Evolutionary conservation across 306 rosid species (phyloP), one percentile per base, ranked within the genome.

Genomic region (Prunus campanulata): DNA sequence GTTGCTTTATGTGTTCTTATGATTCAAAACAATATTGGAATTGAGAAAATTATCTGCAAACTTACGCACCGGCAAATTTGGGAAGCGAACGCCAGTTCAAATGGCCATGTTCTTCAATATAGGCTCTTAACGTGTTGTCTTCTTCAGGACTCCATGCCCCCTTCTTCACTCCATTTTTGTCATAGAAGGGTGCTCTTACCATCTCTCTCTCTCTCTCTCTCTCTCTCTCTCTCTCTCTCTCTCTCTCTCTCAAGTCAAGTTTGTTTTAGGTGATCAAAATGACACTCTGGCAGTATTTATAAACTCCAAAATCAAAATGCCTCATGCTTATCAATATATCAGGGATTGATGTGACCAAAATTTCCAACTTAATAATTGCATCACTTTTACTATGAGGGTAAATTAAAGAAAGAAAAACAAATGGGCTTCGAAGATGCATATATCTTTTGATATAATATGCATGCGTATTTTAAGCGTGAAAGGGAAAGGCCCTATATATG

Each of bases 71-170:
- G 20, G 94, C 85, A 68, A 68, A 56, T 77, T 71, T 83, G 67
- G 96, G 97, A 66, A 93, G 82, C 69, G 82, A 79, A 72, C 94
- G 89, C 98, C 96, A 93, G 76, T 90, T 87, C 67, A 76, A n/a
- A 68, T 88, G 90, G 71, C 94, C 94, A 72, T 81, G 30, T 64
- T 18, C 81, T 15, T 85, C 66, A 67, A 93, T 72, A 79, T 70
- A 85, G 48, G 77, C 83, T 84, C 56, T 91, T 71, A 93, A 80
- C 79, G n/a, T 85, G 3, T 72, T 57, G 74, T 91, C 98, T 80
- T 93, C 98, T 76, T 86, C 91, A 47, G 42, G 72, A 75, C 90
- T 86, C 98, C 95, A 93, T 2, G 89, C 95, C 15, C 96, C 98
- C 88, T 76, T 93, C 79, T 88, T 91, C 32, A 88, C 0, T 59